Conservation (phyloP, 2,329 filamentous ascomycete genomes). For the Zarea fungicola region DNA sequence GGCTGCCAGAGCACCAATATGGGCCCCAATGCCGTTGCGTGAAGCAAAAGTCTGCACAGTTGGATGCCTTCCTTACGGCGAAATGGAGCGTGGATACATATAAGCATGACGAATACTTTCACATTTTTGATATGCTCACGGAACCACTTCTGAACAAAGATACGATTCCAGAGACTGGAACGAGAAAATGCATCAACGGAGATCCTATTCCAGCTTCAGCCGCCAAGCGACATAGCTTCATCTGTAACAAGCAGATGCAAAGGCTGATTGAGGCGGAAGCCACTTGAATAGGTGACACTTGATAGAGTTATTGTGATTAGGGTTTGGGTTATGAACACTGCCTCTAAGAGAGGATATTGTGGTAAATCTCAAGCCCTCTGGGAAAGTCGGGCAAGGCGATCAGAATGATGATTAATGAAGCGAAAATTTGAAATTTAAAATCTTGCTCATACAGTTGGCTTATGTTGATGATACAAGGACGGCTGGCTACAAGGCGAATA, state of each 20-base stretch:
- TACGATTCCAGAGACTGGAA: background rate
- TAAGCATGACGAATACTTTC: background rate
- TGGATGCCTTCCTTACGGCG: background rate
- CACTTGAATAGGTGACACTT: too few species aligned
- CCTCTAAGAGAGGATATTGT: too few species aligned
- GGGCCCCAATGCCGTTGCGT: background rate
- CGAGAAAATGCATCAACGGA: background rate
- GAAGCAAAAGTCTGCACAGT: background rate
- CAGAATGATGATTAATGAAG: too few species aligned
- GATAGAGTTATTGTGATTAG: too few species aligned
- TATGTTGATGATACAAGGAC: too few species aligned
- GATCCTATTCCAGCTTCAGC: background rate
- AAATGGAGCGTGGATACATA: slow-evolving; percentile 3
- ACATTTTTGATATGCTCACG: slow-evolving; percentile 3
- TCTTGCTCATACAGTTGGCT: too few species aligned
- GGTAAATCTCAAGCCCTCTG: too few species aligned
- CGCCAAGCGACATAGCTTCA: background rate
- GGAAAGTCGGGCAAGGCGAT: too few species aligned
- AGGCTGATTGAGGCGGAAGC: background rate
- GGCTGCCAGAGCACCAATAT: background rate
- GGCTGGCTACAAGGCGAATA: too few species aligned
- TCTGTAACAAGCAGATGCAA: slow-evolving; percentile 2
- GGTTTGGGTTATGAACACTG: too few species aligned
- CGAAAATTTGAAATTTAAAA: too few species aligned
- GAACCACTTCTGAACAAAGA: background rate